phyloP scores from a whole-genome alignment of 768 basidiomycete genomes.

The Rhodotorula babjevae region DNA sequence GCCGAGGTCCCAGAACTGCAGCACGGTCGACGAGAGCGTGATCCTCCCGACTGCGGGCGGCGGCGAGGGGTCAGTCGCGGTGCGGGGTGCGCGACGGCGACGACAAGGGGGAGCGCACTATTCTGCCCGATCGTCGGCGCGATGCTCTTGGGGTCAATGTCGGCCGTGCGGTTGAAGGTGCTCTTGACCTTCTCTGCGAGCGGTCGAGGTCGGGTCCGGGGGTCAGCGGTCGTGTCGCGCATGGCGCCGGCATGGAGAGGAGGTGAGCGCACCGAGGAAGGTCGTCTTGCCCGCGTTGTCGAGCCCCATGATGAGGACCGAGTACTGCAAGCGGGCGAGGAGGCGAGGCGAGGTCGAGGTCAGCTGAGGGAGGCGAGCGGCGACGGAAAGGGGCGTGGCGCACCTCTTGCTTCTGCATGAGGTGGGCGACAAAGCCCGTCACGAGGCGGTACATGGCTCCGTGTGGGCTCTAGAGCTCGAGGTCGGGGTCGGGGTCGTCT shows the following conservation, averaged over 20 bases:
- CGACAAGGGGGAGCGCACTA: slow-evolving; percentile 56
- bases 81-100: too few species aligned
- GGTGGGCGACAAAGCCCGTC: slow-evolving; percentile 81
- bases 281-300: slow-evolving; percentile 85
- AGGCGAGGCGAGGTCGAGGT: not conserved
- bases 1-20: slow-evolving; percentile 96
- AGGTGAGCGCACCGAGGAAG: slow-evolving; percentile 1
- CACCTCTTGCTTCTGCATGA: slow-evolving; percentile 59
- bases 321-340: slow-evolving; percentile 64
- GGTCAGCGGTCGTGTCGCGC: too few species aligned
- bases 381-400: not conserved
- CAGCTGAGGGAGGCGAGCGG: not conserved
- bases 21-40: slow-evolving; percentile 81
- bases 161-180: slow-evolving; percentile 76
- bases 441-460: slow-evolving; percentile 81
- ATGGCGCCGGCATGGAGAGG: too few species aligned
- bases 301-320: slow-evolving; percentile 87
- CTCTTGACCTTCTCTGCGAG: slow-evolving; percentile 92
- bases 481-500: too few species aligned
- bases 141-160: slow-evolving; percentile 86
- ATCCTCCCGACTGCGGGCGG: slow-evolving; percentile 74
- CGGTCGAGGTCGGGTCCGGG: too few species aligned
- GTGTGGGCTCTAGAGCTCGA: too few species aligned
- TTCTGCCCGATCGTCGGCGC: slow-evolving; percentile 96
- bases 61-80: too few species aligned